These are phyloP conservation scores for Barnettozyma californica DNA, from an alignment of 805 yeast genomes.

Conservation along the genomic window DNA sequence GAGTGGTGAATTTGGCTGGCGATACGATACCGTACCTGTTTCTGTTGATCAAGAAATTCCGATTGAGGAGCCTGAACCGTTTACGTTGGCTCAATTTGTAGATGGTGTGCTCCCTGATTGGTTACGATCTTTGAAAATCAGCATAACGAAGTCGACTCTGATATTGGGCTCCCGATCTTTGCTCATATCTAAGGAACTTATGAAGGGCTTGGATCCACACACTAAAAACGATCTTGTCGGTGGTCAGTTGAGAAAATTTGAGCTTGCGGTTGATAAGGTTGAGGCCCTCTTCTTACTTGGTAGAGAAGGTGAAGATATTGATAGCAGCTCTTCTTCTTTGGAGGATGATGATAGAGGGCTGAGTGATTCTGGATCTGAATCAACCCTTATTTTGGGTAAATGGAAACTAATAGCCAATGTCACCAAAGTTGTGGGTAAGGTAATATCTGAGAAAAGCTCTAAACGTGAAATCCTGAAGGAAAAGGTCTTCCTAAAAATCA, in stretches of 20 bases:
- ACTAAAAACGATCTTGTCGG: slow-evolving; percentile 35
- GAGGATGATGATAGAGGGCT: slow-evolving; percentile 30
- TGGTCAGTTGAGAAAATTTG: slow-evolving; percentile 33
- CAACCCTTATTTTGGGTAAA: slow-evolving; percentile 3
- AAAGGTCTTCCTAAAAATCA: slow-evolving; percentile 30
- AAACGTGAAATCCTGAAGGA: slow-evolving; percentile 21
- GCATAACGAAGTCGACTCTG: slow-evolving; percentile 18
- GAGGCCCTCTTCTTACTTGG: slow-evolving; percentile 4
- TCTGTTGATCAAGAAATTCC: not conserved
- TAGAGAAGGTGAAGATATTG: slow-evolving; percentile 2
- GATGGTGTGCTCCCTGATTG: slow-evolving; percentile 22
- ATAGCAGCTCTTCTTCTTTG: slow-evolving; percentile 25
- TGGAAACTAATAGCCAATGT: slow-evolving; percentile 11
- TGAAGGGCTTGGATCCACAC: slow-evolving; percentile 28
- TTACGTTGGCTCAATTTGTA: slow-evolving; percentile 9
- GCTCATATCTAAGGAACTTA: slow-evolving; percentile 35
- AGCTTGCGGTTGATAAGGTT: slow-evolving; percentile 22
- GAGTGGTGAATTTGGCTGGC: slow-evolving; percentile 5
- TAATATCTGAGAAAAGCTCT: slow-evolving; percentile 30
- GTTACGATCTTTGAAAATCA: slow-evolving; percentile 12
- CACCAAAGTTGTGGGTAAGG: slow-evolving; percentile 22
- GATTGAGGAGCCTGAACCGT: not conserved
- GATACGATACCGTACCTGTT: not conserved
- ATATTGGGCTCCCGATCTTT: slow-evolving; percentile 39
- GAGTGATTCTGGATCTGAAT: slow-evolving; percentile 18